phyloP scores from a whole-genome alignment of 2,329 filamentous ascomycete genomes.

The Epichloe sp. region DNA sequence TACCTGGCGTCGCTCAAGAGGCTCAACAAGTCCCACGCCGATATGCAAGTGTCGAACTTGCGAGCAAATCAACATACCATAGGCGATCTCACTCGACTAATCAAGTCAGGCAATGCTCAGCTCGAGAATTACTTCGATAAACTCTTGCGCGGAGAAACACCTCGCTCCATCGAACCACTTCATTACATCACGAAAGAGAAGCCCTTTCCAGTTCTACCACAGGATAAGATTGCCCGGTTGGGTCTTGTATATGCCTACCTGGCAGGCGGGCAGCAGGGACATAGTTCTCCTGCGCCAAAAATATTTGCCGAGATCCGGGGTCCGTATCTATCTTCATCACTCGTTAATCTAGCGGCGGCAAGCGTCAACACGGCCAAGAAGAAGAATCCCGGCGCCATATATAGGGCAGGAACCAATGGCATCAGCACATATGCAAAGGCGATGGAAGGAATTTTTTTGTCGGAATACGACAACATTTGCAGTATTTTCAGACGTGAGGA shows the following conservation, averaged over 20 bases:
- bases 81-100: constrained; percentile 60
- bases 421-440: constrained; percentile 81
- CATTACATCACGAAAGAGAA: constrained; percentile 85
- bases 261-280: constrained; percentile 42
- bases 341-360: constrained; percentile 78
- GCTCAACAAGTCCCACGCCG: constrained; percentile 67
- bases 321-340: constrained; percentile 67
- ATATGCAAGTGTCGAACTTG: constrained; percentile 82
- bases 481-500: constrained; percentile 77
- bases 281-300: constrained; percentile 59
- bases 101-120: constrained; percentile 68
- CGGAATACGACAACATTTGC: constrained; percentile 85
- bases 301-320: constrained; percentile 80
- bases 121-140: constrained; percentile 76
- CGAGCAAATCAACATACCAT: constrained; percentile 85
- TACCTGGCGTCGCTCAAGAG: constrained; percentile 87
- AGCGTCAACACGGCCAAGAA: constrained; percentile 74
- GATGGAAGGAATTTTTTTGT: constrained; percentile 73
- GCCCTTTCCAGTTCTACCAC: constrained; percentile 68
- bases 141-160: constrained; percentile 61
- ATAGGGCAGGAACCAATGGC: constrained; percentile 78
- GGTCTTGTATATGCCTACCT: constrained; percentile 70
- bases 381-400: constrained; percentile 69
- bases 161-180: constrained; percentile 71
- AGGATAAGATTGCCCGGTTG: constrained; percentile 63